These are phyloP conservation scores for Scalesia atractyloides DNA, from an alignment of 129 eudicot species.

Conservation along the genomic window DNA sequence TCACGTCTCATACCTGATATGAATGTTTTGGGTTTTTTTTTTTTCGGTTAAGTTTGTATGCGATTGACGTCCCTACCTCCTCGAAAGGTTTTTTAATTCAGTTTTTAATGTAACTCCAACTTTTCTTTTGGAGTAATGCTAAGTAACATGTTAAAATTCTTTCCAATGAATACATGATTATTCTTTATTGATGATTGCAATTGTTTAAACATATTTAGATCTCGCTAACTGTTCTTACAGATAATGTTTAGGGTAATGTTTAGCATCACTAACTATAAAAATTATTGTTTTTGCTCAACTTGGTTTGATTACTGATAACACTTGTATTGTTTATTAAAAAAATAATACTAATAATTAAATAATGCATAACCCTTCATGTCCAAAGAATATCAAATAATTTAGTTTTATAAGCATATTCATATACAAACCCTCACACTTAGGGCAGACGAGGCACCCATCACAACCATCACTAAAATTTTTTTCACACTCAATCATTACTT, in stretches of 20 bases:
- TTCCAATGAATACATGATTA: neutral
- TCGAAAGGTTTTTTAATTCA: neutral
- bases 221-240: conserved; percentile 7
- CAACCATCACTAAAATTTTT: too few relatives aligned
- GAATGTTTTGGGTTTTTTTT: neutral
- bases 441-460: too few relatives aligned
- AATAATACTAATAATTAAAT: too few relatives aligned
- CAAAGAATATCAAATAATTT: neutral
- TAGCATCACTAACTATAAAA: neutral
- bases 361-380: neutral
- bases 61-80: neutral
- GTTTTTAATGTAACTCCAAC: neutral
- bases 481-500: too few relatives aligned
- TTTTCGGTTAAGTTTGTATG: neutral
- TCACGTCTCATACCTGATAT: too few relatives aligned
- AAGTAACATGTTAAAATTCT: conserved; percentile 17
- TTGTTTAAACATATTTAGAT: conserved; percentile 16
- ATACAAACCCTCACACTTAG: too few relatives aligned
- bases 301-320: neutral
- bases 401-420: too few relatives aligned
- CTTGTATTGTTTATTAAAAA: too few relatives aligned
- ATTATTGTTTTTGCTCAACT: neutral
- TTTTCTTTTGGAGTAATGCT: conserved; percentile 11
- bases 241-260: neutral
- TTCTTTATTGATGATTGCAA: neutral